Conservation (phyloP, 2,329 filamentous ascomycete species). For the Fusarium sp. region DNA sequence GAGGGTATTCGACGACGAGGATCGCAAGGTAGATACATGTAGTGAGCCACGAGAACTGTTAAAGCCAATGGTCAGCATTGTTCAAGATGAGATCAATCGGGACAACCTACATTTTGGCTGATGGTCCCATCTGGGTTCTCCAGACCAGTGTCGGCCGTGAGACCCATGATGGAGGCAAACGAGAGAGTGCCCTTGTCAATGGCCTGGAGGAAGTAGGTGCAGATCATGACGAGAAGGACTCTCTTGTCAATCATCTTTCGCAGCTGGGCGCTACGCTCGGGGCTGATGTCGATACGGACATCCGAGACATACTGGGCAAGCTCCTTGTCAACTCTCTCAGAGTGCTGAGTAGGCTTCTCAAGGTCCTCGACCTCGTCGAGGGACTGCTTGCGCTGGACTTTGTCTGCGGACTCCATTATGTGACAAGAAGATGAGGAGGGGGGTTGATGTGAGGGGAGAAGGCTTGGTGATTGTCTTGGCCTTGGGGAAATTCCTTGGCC, state of each 20-base stretch:
- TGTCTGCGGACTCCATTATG: conserved; percentile 17
- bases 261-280: conserved; percentile 67
- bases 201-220: conserved; percentile 75
- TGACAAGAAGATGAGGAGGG: background rate
- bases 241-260: conserved; percentile 71
- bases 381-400: conserved; percentile 28
- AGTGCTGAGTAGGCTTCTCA: conserved; percentile 57
- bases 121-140: conserved; percentile 48
- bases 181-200: conserved; percentile 73
- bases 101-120: conserved; percentile 30
- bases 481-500: conserved; percentile 1
- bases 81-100: background rate
- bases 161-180: conserved; percentile 70
- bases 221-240: conserved; percentile 73
- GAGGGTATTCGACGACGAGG: conserved; percentile 74
- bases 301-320: conserved; percentile 69
- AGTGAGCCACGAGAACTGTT: conserved; percentile 73
- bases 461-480: background rate
- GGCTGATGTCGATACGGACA: conserved; percentile 62
- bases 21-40: conserved; percentile 78
- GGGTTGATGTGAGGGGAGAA: background rate
- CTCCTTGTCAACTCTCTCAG: conserved; percentile 67
- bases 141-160: conserved; percentile 59
- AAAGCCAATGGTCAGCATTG: conserved; percentile 5
- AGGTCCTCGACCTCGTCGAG: conserved; percentile 47